Base-by-base conservation (phyloP, 176 grass and related monocot genomes). In the Guadua angustifolia region DNA sequence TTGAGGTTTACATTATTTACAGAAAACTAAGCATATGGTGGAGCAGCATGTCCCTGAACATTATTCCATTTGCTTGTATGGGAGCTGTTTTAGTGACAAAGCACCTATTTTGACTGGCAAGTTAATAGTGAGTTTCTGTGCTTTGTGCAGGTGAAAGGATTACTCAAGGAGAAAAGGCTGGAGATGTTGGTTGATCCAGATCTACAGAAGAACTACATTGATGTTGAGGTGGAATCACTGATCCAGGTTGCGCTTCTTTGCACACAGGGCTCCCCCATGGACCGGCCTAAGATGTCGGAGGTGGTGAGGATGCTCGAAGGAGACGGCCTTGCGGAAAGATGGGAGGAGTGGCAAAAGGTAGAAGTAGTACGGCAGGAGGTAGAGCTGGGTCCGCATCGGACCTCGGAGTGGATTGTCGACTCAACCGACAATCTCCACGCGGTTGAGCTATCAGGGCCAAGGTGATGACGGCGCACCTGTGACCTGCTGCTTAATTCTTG, bases 281-380 rank as follows among this genome's bases (percentile, higher is more conserved):
- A 97, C 5, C 88, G 94, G 16, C 94, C 94, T n/a, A 97, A 94
- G 84, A 97, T 97, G 94, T 91, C 87, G 6, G 94, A 97, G 71
- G 94, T 97, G 42, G 94, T 97, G 70, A 91, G 91, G 77, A 97
- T 97, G 94, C 94, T 97, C 0, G 94, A 97, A 88, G 94, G 91
- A 2, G 94, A 97, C 22, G 91, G 94, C 9, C 91, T 97, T 0
- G 91, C 89, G 0, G 94, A 97, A 74, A 91, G 91, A 88, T 97
- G 94, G 91, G 94, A 97, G 49, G 94, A 97, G 81, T 97, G 94
- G 94, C 94, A 97, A 43, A 93, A 91, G 88, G 87, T 94, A 9
- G 91, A 97, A 52, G 90, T 95, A 26, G 87, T 90, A 74, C 82
- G 82, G 49, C 94, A 89, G 57, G 94, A 97, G 74, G 86, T 86